Base-by-base conservation (phyloP, 176 grass and related monocot species). In the Carex littledalei region DNA sequence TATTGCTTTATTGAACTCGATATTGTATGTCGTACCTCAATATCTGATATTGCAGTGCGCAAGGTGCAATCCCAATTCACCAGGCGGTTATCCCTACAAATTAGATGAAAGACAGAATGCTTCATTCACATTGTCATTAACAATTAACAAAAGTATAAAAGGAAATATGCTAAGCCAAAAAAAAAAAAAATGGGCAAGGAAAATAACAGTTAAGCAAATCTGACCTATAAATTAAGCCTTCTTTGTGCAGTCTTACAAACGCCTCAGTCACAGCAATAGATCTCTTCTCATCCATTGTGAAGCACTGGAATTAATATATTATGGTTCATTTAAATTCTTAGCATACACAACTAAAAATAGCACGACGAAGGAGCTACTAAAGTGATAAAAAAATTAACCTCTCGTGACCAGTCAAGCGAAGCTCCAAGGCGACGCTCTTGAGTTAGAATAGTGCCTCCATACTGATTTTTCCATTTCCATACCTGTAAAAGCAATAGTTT, bases 41-140 rank as follows among this genome's bases (percentile, higher is more conserved):
- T 91, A 88, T 94, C 92, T 55, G 94, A 97, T 84, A 97, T 93
- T 87, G 94, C 94, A 56, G 92, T 97, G 74, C 85, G 87, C 78
- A 97, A 71, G 35, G 89, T 97, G 89, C 94, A 97, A 87, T 97
- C 94, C 94, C 94, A 97, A 87, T 97, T 97, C 5, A 97, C 94
- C 60, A 94, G 89, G 67, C 90, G 92, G 80, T 97, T 87, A 84
- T 91, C 94, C 72, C 94, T 94, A 84, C 34, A 84, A 85, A 87
- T 77, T 24, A 85, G 22, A 24, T 2, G 43, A 73, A 59, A 73
- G 22, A 31, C 35, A 11, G n/a, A 75, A 63, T 85, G 26, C 49
- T 32, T 57, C 14, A 82, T 85, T 26, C 49, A 57, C 16, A 72
- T 70, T 70, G 81, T n/a, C 59, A 24, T 24, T 50, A 89, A 73